Base-by-base conservation (phyloP, 345 rosid species). In the Euclidium syriacum region DNA sequence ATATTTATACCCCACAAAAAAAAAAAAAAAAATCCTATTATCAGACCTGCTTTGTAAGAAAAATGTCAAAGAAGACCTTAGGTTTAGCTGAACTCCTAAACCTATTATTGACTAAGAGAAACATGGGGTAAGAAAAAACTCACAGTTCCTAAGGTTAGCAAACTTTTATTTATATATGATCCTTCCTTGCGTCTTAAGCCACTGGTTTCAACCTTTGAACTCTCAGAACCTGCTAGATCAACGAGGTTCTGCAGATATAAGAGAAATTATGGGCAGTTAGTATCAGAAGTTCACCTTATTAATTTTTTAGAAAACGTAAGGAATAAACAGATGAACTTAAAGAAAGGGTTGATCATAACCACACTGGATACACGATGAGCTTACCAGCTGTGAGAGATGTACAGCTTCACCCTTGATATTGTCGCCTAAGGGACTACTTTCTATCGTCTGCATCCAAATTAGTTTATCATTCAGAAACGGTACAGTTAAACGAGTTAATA, bases 151-250 rank as follows among this genome's bases (percentile, higher is more conserved):
- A 94, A 86, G 34, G 99, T 94, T 70, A 94, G 82, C 79, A 94
- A 73, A 74, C 99, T 94, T 83, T 94, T 94, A 67, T 94, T 90
- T 57, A 94, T 94, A 68, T 94, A 90, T 27, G 99, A 88, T 70
- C 99, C 99, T 76, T 94, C 99, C 73, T 90, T 94, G 52, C 97
- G 83, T 69, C 99, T 90, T 64, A 83, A 36, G 58, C 99, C 99
- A 72, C 80, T 86, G 14, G 99, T 90, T 83, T 84, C 97, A 59
- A 89, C 99, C 79, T 88, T 94, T 10, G 99, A 90, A 77, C 99
- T 94, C 83, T 94, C 99, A 16, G 99, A 94, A 84, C 99, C 99
- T 72, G 99, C 99, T 81, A 94, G 89, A 83, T 94, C 99, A 79
- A 94, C 89, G 73, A 94, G 97, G 85, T 90, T 87, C 99, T 94